phyloP scores from a whole-genome alignment of 768 basidiomycete species.

The Pluteus cervinus region DNA sequence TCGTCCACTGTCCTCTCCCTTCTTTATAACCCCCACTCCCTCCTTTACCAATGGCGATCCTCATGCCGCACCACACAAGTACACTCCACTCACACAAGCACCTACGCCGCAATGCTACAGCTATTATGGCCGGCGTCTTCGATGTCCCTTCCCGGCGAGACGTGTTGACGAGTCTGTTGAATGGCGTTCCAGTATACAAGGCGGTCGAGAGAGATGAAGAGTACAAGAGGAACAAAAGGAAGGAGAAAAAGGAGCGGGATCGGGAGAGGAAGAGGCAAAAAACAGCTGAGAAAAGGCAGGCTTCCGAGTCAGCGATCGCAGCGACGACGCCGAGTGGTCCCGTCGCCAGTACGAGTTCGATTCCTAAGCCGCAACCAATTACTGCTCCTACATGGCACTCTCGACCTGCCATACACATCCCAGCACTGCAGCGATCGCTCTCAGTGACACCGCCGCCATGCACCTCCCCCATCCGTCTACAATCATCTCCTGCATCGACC shows the following conservation, averaged over 20 bases:
- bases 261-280: slow-evolving; percentile 38
- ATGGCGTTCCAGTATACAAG: slow-evolving; percentile 65
- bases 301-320: slow-evolving; percentile 23
- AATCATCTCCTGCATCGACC: slow-evolving; percentile 64
- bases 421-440: slow-evolving; percentile 60
- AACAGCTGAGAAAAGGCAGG: slow-evolving; percentile 20
- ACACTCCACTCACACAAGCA: slow-evolving; percentile 31
- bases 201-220: slow-evolving; percentile 59
- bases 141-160: slow-evolving; percentile 64
- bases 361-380: slow-evolving; percentile 18
- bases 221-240: slow-evolving; percentile 46
- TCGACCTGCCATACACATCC: slow-evolving; percentile 70
- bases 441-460: slow-evolving; percentile 74
- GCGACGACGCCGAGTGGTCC: no score
- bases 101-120: slow-evolving; percentile 60
- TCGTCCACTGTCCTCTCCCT: slow-evolving; percentile 38
- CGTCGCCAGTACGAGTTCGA: slow-evolving; percentile 22
- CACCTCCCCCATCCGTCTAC: slow-evolving; percentile 29
- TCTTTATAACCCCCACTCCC: slow-evolving; percentile 25
- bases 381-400: slow-evolving; percentile 46
- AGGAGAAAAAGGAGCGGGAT: slow-evolving; percentile 47
- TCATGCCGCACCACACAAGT: slow-evolving; percentile 21
- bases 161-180: slow-evolving; percentile 73
- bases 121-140: slow-evolving; percentile 71
- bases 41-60: slow-evolving; percentile 25